Conservation (phyloP, 2,329 filamentous ascomycete species). For the Graphiopsis chlorocephala region DNA sequence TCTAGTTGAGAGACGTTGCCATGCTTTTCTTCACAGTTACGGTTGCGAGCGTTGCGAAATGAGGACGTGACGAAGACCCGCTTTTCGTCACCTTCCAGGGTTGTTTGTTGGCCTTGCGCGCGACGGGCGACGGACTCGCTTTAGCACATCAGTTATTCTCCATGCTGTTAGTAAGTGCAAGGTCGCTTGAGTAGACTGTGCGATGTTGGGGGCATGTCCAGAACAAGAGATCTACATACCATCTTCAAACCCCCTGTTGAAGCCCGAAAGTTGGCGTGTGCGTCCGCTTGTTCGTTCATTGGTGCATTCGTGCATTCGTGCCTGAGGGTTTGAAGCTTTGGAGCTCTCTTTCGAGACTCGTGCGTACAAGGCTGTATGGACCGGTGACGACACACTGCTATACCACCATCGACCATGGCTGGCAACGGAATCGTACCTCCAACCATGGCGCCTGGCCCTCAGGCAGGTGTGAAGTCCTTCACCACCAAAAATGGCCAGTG, state of each 20-base stretch:
- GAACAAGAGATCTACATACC: not conserved
- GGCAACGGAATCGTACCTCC: slow-evolving; percentile 44
- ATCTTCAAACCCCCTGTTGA: not conserved
- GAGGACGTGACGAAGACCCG: slow-evolving; percentile 7
- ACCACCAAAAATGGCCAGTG: slow-evolving; percentile 32
- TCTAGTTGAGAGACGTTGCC: not conserved
- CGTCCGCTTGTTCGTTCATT: not conserved
- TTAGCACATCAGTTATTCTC: not conserved
- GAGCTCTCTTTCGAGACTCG: not conserved
- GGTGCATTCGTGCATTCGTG: not conserved
- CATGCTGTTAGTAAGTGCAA: not conserved
- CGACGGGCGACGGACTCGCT: not conserved
- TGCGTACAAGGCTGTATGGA: not conserved
- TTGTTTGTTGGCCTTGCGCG: not conserved
- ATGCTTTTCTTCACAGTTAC: not conserved
- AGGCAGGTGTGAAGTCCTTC: slow-evolving; percentile 21
- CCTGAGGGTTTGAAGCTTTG: not conserved
- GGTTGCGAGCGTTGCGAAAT: slow-evolving; percentile 7
- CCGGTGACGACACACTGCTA: not conserved
- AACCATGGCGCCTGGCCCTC: slow-evolving; percentile 8
- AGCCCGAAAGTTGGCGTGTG: not conserved
- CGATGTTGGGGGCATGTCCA: not conserved
- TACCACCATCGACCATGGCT: slow-evolving; percentile 40
- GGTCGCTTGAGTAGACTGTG: not conserved
- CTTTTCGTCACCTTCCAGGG: not conserved